A percentile compares a stretch with the other conserved stretches of the same genome.
Evolutionary conservation across 192 early-diverging fungal genomes (phyloP).

Genomic region (Coemansia sp.): DNA sequence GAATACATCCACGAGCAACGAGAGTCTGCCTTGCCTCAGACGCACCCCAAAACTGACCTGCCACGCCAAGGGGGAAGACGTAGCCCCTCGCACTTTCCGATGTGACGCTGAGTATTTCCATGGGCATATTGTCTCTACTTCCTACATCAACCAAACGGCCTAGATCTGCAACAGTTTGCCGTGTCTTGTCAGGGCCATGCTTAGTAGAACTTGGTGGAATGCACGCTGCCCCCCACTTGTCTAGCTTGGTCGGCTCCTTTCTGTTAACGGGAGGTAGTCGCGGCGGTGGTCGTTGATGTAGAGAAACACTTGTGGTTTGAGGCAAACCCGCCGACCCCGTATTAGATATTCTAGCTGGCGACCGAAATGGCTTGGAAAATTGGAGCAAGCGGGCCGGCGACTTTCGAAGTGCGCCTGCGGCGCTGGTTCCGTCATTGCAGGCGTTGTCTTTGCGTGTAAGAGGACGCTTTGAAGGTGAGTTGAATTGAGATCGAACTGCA

Average conservation of each 20-base stretch:
- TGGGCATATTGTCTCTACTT: conserved; percentile 11
- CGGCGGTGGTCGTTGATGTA: conserved; percentile 12
- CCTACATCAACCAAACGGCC: neutral
- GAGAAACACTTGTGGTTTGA: neutral
- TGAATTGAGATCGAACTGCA: conserved; percentile 20
- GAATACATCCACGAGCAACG: conserved; percentile 22
- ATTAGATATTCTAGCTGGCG: conserved; percentile 16
- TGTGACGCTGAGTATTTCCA: conserved; percentile 20
- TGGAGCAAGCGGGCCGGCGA: conserved; percentile 6
- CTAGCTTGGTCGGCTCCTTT: neutral
- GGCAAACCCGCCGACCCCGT: neutral
- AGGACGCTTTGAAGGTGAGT: conserved; percentile 41
- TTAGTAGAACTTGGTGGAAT: neutral
- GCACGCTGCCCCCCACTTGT: neutral
- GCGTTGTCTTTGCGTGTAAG: neutral
- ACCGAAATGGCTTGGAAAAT: conserved; percentile 18
- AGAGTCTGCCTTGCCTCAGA: conserved; percentile 29
- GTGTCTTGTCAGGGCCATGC: neutral
- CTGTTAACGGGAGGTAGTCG: conserved; percentile 26
- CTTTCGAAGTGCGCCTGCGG: neutral
- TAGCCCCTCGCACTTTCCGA: conserved; percentile 15
- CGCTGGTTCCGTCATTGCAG: neutral
- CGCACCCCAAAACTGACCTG: conserved; percentile 29
- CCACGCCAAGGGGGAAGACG: neutral
- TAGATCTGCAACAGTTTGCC: conserved; percentile 2